Percentiles rank a stretch among this genome's conserved stretches.
Evolutionary conservation across 2,329 filamentous ascomycete genomes (phyloP).

Genomic region (Penicillium palitans): DNA sequence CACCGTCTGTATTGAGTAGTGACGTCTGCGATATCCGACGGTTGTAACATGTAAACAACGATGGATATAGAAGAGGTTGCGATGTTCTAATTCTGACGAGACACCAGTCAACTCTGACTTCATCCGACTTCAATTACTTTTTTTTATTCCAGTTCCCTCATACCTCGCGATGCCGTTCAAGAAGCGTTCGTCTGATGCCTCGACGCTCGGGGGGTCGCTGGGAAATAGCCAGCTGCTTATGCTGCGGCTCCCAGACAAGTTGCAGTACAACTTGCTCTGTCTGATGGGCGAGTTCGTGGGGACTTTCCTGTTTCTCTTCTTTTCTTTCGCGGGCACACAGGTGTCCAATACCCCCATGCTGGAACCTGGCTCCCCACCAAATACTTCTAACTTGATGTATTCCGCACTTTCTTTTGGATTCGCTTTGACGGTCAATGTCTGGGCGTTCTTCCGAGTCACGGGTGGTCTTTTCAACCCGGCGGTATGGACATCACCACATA

Average conservation of each 20-base stretch:
- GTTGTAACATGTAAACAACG: neutral
- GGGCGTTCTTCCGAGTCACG: conserved; percentile 56
- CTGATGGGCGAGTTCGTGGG: conserved; percentile 54
- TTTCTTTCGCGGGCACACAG: conserved; percentile 50
- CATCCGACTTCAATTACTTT: neutral
- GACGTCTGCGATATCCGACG: conserved; percentile 17
- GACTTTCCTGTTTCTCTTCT: conserved; percentile 54
- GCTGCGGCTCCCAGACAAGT: conserved; percentile 35
- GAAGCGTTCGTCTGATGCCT: conserved; percentile 14
- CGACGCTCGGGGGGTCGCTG: conserved; percentile 11
- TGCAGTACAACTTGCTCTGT: conserved; percentile 50
- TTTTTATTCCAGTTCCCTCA: neutral
- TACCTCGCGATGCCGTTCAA: conserved; percentile 12
- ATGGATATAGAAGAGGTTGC: neutral
- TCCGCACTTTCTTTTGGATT: conserved; percentile 49
- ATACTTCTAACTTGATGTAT: conserved; percentile 44
- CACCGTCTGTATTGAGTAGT: neutral
- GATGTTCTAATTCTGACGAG: neutral
- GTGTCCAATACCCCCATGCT: conserved; percentile 45
- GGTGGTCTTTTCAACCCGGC: conserved; percentile 55
- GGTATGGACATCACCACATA: conserved; percentile 30
- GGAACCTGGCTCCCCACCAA: conserved; percentile 33
- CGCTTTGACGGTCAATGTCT: conserved; percentile 54
- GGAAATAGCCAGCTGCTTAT: conserved; percentile 33
- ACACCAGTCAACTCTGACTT: neutral